Base-by-base conservation (phyloP, 164 flowering plant species). In the Liquidambar formosana region DNA sequence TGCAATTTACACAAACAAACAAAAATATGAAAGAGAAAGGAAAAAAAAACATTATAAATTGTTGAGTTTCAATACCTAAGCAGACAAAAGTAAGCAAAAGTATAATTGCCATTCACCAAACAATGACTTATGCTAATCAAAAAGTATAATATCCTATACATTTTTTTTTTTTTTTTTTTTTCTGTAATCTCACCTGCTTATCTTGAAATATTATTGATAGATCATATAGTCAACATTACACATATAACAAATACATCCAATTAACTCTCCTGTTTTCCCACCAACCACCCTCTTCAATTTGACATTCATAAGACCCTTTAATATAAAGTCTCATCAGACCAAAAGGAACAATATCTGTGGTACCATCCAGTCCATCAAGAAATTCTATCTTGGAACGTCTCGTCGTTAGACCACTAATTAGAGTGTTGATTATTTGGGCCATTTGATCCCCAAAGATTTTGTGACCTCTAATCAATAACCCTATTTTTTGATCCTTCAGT, bases 341-440 rank as follows among this genome's bases (percentile, higher is more conserved):
- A 59, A 57, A 57, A 57, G 33, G 38, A 57, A 22, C 60, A 25
- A 25, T 25, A 57, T 25, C 14, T 25, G 14, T 22, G 23, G 10
- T 33, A n/a, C 14, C 22, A 14, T 59, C 45, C 8, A 41, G 11
- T 12, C 19, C 43, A 33, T 69, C 19, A 15, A 49, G 41, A 33
- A 33, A 33, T 33, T 33, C 13, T 3, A 21, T 23, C 4, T 56
- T 22, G 12, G 10, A 14, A 33, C 15, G 9, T 18, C 43, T 18
- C 45, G 51, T 69, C 49, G 8, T 69, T 21, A 22, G 65, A 60
- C 65, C 65, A 61, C 57, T 49, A 53, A 49, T 61, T 60, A 69
- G 10, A 59, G 16, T 18, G 47, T 60, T 67, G 70, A 67, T 57
- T 22, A 18, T 38, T 4, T 10, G 47, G 12, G 23, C 33, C 28